phyloP scores from a whole-genome alignment of 108 stramenopile genomes.

The Fragilaria radians region DNA sequence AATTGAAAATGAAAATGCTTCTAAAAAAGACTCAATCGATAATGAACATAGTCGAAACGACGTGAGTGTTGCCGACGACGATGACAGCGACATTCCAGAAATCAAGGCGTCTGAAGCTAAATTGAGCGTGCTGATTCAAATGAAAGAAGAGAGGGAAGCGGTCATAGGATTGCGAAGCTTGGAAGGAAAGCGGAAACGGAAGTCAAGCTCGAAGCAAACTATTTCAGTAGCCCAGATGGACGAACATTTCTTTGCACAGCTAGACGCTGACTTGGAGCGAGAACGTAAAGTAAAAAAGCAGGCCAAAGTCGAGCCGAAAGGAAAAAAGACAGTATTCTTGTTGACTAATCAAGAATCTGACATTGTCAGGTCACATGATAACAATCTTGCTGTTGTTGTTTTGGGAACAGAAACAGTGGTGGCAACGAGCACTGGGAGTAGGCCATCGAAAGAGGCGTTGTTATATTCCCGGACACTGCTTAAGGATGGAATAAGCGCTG shows the following conservation, averaged over 20 bases:
- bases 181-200: conserved; percentile 2
- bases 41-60: not conserved
- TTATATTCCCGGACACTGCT: conserved; percentile 18
- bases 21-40: not conserved
- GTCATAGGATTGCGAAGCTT: not conserved
- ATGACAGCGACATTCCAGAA: conserved; percentile 4
- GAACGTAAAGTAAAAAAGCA: conserved; percentile 9
- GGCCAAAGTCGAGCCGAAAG: conserved; percentile 8
- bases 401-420: conserved; percentile 11
- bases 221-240: conserved; percentile 9
- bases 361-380: conserved; percentile 6
- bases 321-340: conserved; percentile 39
- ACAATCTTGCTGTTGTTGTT: conserved; percentile 32
- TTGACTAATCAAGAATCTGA: conserved; percentile 9
- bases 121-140: not conserved
- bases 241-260: conserved; percentile 30
- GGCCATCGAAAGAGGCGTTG: conserved; percentile 18
- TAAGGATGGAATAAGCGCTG: conserved; percentile 10
- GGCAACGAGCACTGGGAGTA: conserved; percentile 4
- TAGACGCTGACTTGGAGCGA: conserved; percentile 13
- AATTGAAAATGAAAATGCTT: not conserved
- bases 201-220: not conserved
- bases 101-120: not conserved
- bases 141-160: not conserved
- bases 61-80: not conserved